These are phyloP conservation scores for Hippophae gyantsensis DNA, from an alignment of 306 rosid genomes.

Conservation along the genomic window DNA sequence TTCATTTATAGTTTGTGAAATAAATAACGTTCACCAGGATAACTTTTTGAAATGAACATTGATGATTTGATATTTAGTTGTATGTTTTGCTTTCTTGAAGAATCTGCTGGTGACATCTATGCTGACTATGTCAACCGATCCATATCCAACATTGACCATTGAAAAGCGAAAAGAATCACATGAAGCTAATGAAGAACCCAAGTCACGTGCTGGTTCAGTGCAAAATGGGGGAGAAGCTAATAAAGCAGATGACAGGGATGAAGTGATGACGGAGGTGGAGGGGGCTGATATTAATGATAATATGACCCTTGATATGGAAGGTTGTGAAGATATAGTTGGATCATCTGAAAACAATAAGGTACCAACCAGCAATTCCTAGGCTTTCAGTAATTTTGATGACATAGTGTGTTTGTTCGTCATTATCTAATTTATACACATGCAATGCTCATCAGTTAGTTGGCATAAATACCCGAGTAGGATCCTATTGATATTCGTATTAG, in stretches of 20 bases:
- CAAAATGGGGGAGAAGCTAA: constrained; percentile 55
- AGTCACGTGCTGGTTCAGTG: constrained; percentile 26
- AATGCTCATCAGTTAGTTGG: constrained; percentile 7
- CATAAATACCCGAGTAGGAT: neutral
- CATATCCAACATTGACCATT: constrained; percentile 30
- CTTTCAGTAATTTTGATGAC: neutral
- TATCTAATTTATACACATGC: neutral
- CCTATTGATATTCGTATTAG: too few relatives aligned
- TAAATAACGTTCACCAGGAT: too few relatives aligned
- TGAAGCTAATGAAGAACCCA: constrained; percentile 38
- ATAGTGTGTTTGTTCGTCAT: too few relatives aligned
- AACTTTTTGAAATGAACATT: neutral
- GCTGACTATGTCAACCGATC: constrained; percentile 41
- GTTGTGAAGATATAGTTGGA: constrained; percentile 43
- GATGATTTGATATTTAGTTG: neutral
- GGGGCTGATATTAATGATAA: constrained; percentile 49
- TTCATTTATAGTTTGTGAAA: too few relatives aligned
- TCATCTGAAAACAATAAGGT: constrained; percentile 46
- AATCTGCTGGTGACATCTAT: constrained; percentile 82
- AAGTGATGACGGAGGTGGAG: constrained; percentile 61
- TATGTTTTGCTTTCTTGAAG: constrained; percentile 34
- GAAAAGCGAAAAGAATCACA: constrained; percentile 35
- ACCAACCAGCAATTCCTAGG: constrained; percentile 36
- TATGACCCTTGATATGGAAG: constrained; percentile 69
- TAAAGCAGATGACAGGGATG: constrained; percentile 40